phyloP scores from a whole-genome alignment of 176 grass and related monocot genomes.

The Rhynchospora pubera region DNA sequence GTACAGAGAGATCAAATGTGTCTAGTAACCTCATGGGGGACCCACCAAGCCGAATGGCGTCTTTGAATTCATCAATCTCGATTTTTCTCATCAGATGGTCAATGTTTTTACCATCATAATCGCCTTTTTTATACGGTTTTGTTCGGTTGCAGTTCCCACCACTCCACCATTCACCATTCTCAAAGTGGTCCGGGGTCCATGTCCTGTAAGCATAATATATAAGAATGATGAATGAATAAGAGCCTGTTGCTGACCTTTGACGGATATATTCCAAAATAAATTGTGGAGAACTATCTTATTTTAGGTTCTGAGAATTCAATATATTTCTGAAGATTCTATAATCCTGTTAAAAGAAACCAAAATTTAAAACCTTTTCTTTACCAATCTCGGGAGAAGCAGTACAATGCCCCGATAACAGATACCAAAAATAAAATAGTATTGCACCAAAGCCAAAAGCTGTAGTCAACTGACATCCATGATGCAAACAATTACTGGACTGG shows the following conservation, averaged over 20 bases:
- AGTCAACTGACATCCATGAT: not conserved
- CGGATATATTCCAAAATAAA: not conserved
- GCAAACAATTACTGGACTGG: not conserved
- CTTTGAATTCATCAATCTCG: slow-evolving; percentile 61
- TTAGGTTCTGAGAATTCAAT: not conserved
- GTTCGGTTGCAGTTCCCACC: slow-evolving; percentile 66
- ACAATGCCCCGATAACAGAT: not conserved
- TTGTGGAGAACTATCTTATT: not conserved
- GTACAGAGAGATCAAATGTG: slow-evolving; percentile 56
- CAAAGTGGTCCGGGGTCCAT: slow-evolving; percentile 74
- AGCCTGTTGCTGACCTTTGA: not conserved
- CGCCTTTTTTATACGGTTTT: slow-evolving; percentile 41
- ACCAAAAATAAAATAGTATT: not conserved
- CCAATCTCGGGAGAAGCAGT: not conserved
- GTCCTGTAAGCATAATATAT: slow-evolving; percentile 33
- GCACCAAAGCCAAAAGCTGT: not conserved
- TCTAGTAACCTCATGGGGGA: slow-evolving; percentile 52
- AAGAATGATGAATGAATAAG: not conserved
- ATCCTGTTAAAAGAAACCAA: not conserved
- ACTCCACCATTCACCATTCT: slow-evolving; percentile 66
- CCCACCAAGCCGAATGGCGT: not conserved
- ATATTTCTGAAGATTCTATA: not conserved
- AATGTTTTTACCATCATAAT: slow-evolving; percentile 24
- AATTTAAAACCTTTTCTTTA: not conserved
- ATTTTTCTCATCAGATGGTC: slow-evolving; percentile 58